Conservation (phyloP, 78 protist genomes). For the Trichosphaerium sp. region DNA sequence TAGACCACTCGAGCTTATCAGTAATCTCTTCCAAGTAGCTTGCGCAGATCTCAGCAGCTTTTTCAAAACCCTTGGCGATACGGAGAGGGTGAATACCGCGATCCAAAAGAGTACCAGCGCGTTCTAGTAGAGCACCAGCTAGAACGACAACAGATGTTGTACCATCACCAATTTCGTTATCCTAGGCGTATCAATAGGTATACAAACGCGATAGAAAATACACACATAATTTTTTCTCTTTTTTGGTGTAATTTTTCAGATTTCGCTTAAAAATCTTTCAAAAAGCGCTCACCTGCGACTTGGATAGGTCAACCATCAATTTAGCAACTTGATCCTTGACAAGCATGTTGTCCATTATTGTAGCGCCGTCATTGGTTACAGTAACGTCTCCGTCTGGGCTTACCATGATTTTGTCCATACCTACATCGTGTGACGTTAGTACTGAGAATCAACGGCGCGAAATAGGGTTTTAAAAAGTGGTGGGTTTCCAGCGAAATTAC, state of each 20-base stretch:
- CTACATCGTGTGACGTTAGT: too few relatives aligned
- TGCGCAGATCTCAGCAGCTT: slow-evolving; percentile 61
- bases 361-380: slow-evolving; percentile 98
- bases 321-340: slow-evolving; percentile 93
- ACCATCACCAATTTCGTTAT: slow-evolving; percentile 99
- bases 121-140: slow-evolving; percentile 98
- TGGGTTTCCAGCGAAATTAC: too few relatives aligned
- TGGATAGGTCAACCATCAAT: slow-evolving; percentile 94
- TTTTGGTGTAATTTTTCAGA: too few relatives aligned
- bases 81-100: slow-evolving; percentile 93
- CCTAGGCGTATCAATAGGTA: too few relatives aligned
- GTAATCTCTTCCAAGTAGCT: slow-evolving; percentile 51
- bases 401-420: slow-evolving; percentile 97
- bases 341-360: slow-evolving; percentile 85
- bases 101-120: slow-evolving; percentile 85
- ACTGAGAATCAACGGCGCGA: too few relatives aligned
- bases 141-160: slow-evolving; percentile 99
- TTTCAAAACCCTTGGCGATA: slow-evolving; percentile 34
- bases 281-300: slow-evolving; percentile 86
- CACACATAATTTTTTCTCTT: too few relatives aligned
- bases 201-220: too few relatives aligned
- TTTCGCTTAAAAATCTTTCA: too few relatives aligned
- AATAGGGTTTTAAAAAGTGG: too few relatives aligned
- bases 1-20: slow-evolving; percentile 38
- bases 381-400: slow-evolving; percentile 93